Base-by-base conservation (phyloP, 495 filamentous ascomycete genomes). In the Tuber melanosporum region DNA sequence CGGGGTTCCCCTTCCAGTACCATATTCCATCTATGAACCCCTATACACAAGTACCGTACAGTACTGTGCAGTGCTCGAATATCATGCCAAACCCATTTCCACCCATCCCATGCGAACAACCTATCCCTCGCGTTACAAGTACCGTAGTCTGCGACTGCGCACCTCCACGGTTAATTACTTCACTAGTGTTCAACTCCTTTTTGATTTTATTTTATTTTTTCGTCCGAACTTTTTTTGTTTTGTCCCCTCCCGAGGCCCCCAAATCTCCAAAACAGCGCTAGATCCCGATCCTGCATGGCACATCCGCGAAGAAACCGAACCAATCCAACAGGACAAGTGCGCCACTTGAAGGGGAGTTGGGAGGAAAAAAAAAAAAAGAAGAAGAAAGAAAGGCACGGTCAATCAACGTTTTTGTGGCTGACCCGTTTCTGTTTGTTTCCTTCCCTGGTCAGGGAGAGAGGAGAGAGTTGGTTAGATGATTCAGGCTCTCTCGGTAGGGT, bases 351-450 rank as follows among this genome's bases (percentile, higher is more conserved):
- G 1, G 12, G 57, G n/a, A 12, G 0, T 10, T 2, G 32, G 14
- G 12, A 5, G 22, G 12, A 32, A 17, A 17, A 32, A 32, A 17
- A 3, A 26, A 62, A 26, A 3, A 39, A 39, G 3, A 3, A 3
- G 3, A 39, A 41, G 4, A 5, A 41, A 6, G 0, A 32, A 66
- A 20, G 57, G n/a, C 57, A 32, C 57, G 57, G 57, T n/a, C n/a
- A 66, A 66, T 66, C 14, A 17, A 66, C 57, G 57, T 66, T 66
- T 66, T 66, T 66, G n/a, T 66, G 57, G 57, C 26, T 66, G 57
- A 66, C n/a, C 57, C n/a, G 32, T 1, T 57, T n/a, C n/a, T 57
- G n/a, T 66, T 32, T 26, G 6, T 62, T 32, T 4, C 32, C 15
- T 19, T 17, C 10, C 45, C 10, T 46, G 10, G 57, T 66, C n/a